Conservation (phyloP, 1,139 yeast species). For the Suhomyces bolitotheri region DNA sequence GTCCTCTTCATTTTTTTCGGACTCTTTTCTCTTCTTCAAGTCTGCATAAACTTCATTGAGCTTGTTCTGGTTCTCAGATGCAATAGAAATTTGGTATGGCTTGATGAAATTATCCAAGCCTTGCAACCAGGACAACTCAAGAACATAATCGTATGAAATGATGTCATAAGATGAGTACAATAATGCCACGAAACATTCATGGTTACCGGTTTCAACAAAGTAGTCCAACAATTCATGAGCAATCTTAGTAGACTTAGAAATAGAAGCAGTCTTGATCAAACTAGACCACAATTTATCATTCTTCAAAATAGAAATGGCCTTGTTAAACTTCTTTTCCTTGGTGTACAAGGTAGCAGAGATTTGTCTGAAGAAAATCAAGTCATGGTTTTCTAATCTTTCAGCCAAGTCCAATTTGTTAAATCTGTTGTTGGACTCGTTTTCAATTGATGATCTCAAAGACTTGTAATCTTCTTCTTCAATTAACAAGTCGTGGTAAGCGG, state of each 20-base stretch:
- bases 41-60: slow-evolving; percentile 68
- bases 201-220: slow-evolving; percentile 96
- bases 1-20: slow-evolving; percentile 52
- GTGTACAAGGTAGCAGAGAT: slow-evolving; percentile 93
- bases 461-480: slow-evolving; percentile 97
- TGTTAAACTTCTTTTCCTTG: slow-evolving; percentile 90
- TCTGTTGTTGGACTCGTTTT: slow-evolving; percentile 74
- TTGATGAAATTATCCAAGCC: slow-evolving; percentile 74
- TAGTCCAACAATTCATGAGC: slow-evolving; percentile 87
- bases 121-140: slow-evolving; percentile 90
- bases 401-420: slow-evolving; percentile 93
- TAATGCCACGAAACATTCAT: slow-evolving; percentile 91
- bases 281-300: slow-evolving; percentile 94
- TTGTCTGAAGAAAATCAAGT: slow-evolving; percentile 87
- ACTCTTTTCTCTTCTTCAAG: slow-evolving; percentile 66
- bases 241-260: slow-evolving; percentile 74
- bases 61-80: slow-evolving; percentile 72
- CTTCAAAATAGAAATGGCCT: slow-evolving; percentile 85
- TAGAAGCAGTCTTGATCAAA: slow-evolving; percentile 89
- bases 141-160: slow-evolving; percentile 77
- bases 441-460: slow-evolving; percentile 83
- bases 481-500: slow-evolving; percentile 91
- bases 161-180: slow-evolving; percentile 83
- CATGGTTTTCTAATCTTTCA: slow-evolving; percentile 88
- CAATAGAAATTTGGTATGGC: slow-evolving; percentile 85